Base-by-base conservation (phyloP, 2,329 filamentous ascomycete species). In the Cladosporium velox region DNA sequence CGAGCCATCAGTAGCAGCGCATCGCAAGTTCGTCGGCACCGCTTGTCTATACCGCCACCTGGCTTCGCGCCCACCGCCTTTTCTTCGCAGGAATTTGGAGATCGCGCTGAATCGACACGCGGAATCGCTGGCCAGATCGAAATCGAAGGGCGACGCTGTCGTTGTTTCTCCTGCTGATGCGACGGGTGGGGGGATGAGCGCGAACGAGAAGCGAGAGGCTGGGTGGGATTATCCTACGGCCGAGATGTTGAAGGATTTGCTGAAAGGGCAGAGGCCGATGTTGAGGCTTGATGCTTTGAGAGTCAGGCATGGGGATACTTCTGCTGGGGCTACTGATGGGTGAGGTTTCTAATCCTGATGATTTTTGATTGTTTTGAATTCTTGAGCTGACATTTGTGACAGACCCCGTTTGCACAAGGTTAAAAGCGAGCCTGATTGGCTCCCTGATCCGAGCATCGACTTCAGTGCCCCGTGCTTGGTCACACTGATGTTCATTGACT, bases 61-160 rank as follows among this genome's bases (percentile, higher is more conserved):
- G 38, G 65, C 68, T 15, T 32, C 24, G 10, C 59, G 68, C 28
- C 55, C 51, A 32, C 67, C 67, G 21, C 57, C 66, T n/a, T 77
- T 75, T 58, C 65, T 78, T 15, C 71, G 68, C 18, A 71, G 75
- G 26, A 78, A 78, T 54, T n/a, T 78, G 18, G 65, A 71, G n/a
- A 55, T 65, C 24, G 67, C 68, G 21, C 67, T 78, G 38, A 72
- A 77, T 63, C 59, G 66, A 28, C 73, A 76, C 69, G 69, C 75
- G 52, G 54, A 60, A 24, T 44, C 66, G 18, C 44, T 72, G 44
- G 51, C 41, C 18, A 55, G 58, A 15, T 54, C 64, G 18, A 67
- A 30, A 15, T 57, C 64, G 18, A 67, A 30, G 35, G 21, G 51
- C 38, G 44, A 66, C 66, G 62, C 21, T 26, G 41, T 47, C 26